Evolutionary conservation across 768 basidiomycete species (phyloP), one percentile per base, ranked within the genome.

Genomic region (Phanerochaete carnosa): DNA sequence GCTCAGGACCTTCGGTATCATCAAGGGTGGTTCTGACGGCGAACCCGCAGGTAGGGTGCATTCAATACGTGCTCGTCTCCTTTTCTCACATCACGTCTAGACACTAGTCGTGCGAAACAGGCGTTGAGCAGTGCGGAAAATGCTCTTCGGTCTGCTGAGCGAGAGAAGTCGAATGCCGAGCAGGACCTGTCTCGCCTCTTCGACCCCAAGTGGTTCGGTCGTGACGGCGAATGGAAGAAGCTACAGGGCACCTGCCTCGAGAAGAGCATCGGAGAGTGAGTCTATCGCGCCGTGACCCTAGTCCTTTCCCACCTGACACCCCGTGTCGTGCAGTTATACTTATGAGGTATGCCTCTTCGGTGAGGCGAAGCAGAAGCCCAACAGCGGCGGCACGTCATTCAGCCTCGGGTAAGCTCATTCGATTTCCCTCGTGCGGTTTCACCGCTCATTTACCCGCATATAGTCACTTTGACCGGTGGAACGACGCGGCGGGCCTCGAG

Each of bases 181-280:
- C 73, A 80, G 25, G 88, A 90, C 45, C 71, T 93, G 12, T 73
- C 72, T 1, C 85, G 89, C 59, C 78, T 98, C 25, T 92, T 88
- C 68, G 77, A 86, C 60, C 74, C 73, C 9, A 72, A 84, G 22
- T 82, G 81, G 35, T 97, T 89, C 65, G 95, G 95, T 22, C 70
- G 76, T 1, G 79, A 92, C 28, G 96, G 93, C 53, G 93, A 97
- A 75, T 99, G 94, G 94, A 96, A 96, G 80, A 97, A 96, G 76
- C 82, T 99, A 6, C 90, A 95, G 23, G 82, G 84, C 5, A 77
- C 80, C 1, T 98, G 96, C 67, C 71, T 98, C 13, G 83, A 86
- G 69, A 89, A 86, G 69, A 84, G 95, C 57, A 79, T 83, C 4
- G 96, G 97, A 80, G 96, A 97, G 92, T 97, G 68, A 70, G 95